phyloP scores from a whole-genome alignment of 768 basidiomycete genomes.

The Psilocybe azurescens region DNA sequence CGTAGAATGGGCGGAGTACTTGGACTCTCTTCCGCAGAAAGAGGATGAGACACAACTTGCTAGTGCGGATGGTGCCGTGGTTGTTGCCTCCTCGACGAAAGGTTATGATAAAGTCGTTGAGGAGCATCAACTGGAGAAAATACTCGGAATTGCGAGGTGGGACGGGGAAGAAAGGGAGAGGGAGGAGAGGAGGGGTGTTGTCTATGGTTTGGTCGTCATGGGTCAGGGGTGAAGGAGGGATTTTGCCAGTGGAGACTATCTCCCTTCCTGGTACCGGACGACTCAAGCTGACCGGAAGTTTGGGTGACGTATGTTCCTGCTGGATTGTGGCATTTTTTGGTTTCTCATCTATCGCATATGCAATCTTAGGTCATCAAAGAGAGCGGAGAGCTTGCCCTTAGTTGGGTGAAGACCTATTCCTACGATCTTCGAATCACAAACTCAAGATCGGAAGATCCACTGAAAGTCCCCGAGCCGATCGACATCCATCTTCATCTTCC shows the following conservation, averaged over 20 bases:
- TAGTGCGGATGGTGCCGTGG: constrained; percentile 16
- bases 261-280: constrained; percentile 76
- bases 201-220: constrained; percentile 88
- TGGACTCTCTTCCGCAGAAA: constrained; percentile 44
- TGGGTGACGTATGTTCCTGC: constrained; percentile 67
- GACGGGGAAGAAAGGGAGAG: constrained; percentile 81
- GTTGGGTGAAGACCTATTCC: constrained; percentile 90
- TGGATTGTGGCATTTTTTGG: background rate
- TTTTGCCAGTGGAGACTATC: constrained; percentile 85
- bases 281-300: constrained; percentile 80
- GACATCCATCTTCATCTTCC: constrained; percentile 92
- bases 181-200: constrained; percentile 76
- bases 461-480: constrained; percentile 72
- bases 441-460: constrained; percentile 69
- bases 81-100: constrained; percentile 23
- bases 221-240: constrained; percentile 86
- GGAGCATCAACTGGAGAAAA: constrained; percentile 77
- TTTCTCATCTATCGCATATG: background rate
- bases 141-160: constrained; percentile 81
- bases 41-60: constrained; percentile 12
- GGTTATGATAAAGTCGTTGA: constrained; percentile 68
- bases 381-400: constrained; percentile 87
- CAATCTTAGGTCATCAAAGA: constrained; percentile 79
- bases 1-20: constrained; percentile 84
- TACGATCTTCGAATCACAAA: constrained; percentile 82